Evolutionary conservation across 441 rosid species (phyloP).

Genomic region (Melastoma candidum): DNA sequence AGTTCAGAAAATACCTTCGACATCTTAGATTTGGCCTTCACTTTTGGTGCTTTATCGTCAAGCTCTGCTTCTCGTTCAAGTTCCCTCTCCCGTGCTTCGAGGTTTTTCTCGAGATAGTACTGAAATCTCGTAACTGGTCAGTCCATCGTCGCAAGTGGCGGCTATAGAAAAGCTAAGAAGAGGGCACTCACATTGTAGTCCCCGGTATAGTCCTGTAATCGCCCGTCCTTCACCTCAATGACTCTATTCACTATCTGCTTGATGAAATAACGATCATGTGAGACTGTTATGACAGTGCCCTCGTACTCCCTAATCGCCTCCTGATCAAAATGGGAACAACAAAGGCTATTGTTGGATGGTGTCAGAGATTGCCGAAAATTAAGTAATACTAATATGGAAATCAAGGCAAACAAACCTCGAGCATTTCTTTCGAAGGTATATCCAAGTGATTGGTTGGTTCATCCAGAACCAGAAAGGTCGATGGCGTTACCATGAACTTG

Average conservation of each 20-base stretch:
- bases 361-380: not conserved
- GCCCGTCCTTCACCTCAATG: constrained; percentile 57
- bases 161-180: too few relatives aligned
- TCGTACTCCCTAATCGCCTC: constrained; percentile 81
- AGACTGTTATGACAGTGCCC: constrained; percentile 81
- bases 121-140: constrained; percentile 16
- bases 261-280: constrained; percentile 87
- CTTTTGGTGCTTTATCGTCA: constrained; percentile 80
- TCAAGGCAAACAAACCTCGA: constrained; percentile 47
- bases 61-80: constrained; percentile 75
- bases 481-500: constrained; percentile 94
- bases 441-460: constrained; percentile 97
- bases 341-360: constrained; percentile 4
- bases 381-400: not conserved
- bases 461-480: constrained; percentile 71
- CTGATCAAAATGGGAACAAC: constrained; percentile 27
- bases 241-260: constrained; percentile 96
- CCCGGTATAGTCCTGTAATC: constrained; percentile 74
- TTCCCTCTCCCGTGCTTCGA: constrained; percentile 64
- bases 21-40: constrained; percentile 93
- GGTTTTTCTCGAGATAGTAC: constrained; percentile 89
- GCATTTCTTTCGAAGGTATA: constrained; percentile 98
- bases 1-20: constrained; percentile 38
- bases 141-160: too few relatives aligned
- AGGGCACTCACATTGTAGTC: constrained; percentile 58